Conservation (phyloP, 768 basidiomycete species). For the Agaricus blazei region DNA sequence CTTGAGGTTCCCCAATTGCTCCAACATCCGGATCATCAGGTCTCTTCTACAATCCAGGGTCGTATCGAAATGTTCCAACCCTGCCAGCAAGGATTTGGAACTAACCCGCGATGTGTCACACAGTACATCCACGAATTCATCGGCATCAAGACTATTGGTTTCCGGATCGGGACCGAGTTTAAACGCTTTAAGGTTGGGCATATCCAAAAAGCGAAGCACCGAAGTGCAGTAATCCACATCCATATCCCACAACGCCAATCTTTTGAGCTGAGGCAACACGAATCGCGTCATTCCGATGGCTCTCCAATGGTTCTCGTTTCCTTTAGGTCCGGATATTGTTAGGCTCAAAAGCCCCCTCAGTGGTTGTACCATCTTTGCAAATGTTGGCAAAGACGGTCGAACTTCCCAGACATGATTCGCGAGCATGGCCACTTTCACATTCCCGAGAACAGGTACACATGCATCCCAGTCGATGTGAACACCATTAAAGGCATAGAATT, state of each 20-base stretch:
- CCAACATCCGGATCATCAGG: slow-evolving; percentile 33
- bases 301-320: slow-evolving; percentile 30
- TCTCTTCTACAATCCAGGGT: slow-evolving; percentile 38
- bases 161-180: slow-evolving; percentile 51
- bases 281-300: slow-evolving; percentile 32
- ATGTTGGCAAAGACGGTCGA: slow-evolving; percentile 52
- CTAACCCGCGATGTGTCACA: slow-evolving; percentile 32
- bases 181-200: slow-evolving; percentile 35
- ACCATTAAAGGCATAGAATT: slow-evolving; percentile 52
- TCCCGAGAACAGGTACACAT: slow-evolving; percentile 35
- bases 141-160: slow-evolving; percentile 41
- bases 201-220: slow-evolving; percentile 32
- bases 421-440: slow-evolving; percentile 49
- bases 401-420: slow-evolving; percentile 60
- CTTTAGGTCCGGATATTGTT: slow-evolving; percentile 49
- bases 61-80: slow-evolving; percentile 46
- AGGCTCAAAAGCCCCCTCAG: slow-evolving; percentile 49
- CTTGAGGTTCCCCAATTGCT: slow-evolving; percentile 42
- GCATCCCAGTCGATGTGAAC: slow-evolving; percentile 66
- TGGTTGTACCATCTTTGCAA: slow-evolving; percentile 49
- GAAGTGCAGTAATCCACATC: slow-evolving; percentile 30
- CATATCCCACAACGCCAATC: slow-evolving; percentile 35
- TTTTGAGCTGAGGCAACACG: slow-evolving; percentile 33
- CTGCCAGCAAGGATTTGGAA: slow-evolving; percentile 39
- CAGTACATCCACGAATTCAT: slow-evolving; percentile 21